Conservation (phyloP, 1,284 basidiomycete genomes). For the Waitea zeae region DNA sequence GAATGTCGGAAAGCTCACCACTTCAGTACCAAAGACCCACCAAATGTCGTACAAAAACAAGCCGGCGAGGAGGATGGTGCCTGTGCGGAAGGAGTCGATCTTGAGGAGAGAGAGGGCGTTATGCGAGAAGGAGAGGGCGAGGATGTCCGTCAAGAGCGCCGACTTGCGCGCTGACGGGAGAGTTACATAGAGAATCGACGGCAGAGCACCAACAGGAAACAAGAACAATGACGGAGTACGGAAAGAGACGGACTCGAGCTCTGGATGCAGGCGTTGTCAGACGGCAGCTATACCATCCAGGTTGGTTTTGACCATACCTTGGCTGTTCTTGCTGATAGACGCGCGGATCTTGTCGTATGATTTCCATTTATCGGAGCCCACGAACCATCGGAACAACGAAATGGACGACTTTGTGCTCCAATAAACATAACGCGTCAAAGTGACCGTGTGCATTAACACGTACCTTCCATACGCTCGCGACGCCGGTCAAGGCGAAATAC, state of each 20-base stretch:
- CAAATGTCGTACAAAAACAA: conserved; percentile 84
- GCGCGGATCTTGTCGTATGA: conserved; percentile 29
- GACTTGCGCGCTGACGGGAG: conserved; percentile 30
- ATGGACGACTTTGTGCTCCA: conserved; percentile 24
- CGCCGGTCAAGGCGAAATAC: conserved; percentile 55
- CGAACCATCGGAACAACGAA: conserved; percentile 24
- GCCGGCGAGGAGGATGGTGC: conserved; percentile 62
- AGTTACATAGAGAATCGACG: conserved; percentile 56
- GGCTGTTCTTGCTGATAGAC: conserved; percentile 22
- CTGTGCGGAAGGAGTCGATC: conserved; percentile 85
- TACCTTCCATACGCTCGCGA: conserved; percentile 58
- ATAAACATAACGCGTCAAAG: background rate
- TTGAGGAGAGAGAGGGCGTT: conserved; percentile 72
- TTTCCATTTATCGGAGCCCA: conserved; percentile 34
- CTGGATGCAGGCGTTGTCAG: conserved; percentile 11
- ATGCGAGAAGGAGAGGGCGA: conserved; percentile 75
- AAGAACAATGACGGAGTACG: conserved; percentile 50
- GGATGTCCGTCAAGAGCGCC: conserved; percentile 62
- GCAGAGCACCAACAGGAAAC: conserved; percentile 42
- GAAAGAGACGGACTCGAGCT: conserved; percentile 28
- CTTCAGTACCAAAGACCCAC: conserved; percentile 75
- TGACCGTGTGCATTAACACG: no score
- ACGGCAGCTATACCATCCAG: background rate
- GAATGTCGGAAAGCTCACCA: conserved; percentile 26
- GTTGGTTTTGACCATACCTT: conserved; percentile 15